These are phyloP conservation scores for Cladophialophora exuberans DNA, from an alignment of 2,329 filamentous ascomycete species.

Conservation along the genomic window DNA sequence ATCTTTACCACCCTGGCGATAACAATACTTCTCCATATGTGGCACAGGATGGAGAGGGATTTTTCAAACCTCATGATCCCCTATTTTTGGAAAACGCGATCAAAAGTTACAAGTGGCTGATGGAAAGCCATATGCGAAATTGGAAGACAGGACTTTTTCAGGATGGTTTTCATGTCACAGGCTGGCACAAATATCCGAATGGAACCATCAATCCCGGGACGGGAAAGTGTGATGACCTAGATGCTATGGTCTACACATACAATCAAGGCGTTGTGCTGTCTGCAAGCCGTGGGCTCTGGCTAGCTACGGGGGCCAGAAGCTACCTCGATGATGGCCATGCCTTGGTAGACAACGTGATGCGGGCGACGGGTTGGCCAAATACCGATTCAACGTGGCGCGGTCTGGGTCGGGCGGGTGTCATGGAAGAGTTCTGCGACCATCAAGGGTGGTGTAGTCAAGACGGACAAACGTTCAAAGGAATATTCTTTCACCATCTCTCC, in stretches of 20 bases:
- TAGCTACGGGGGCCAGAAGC: conserved; percentile 69
- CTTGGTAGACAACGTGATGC: conserved; percentile 74
- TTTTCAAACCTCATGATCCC: conserved; percentile 56
- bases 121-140: conserved; percentile 79
- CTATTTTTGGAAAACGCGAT: conserved; percentile 73
- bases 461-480: conserved; percentile 88
- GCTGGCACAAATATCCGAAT: conserved; percentile 52
- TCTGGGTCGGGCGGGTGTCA: conserved; percentile 74
- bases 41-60: conserved; percentile 32
- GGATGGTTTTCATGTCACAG: conserved; percentile 85
- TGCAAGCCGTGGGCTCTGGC: conserved; percentile 78
- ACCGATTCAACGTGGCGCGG: conserved; percentile 65
- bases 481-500: conserved; percentile 87
- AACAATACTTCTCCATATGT: conserved; percentile 70
- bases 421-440: conserved; percentile 84
- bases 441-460: conserved; percentile 77
- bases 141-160: conserved; percentile 68
- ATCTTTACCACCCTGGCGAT: conserved; percentile 84
- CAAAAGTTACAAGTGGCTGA: conserved; percentile 80
- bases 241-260: conserved; percentile 92
- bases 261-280: conserved; percentile 91
- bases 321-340: conserved; percentile 80
- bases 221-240: conserved; percentile 74
- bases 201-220: conserved; percentile 64
- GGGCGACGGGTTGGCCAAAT: conserved; percentile 73